Percentiles rank a stretch among this genome's conserved stretches.
These are phyloP conservation scores for Pythium dissimile DNA, from an alignment of 352 stramenopile genomes.

Conservation along the genomic window DNA sequence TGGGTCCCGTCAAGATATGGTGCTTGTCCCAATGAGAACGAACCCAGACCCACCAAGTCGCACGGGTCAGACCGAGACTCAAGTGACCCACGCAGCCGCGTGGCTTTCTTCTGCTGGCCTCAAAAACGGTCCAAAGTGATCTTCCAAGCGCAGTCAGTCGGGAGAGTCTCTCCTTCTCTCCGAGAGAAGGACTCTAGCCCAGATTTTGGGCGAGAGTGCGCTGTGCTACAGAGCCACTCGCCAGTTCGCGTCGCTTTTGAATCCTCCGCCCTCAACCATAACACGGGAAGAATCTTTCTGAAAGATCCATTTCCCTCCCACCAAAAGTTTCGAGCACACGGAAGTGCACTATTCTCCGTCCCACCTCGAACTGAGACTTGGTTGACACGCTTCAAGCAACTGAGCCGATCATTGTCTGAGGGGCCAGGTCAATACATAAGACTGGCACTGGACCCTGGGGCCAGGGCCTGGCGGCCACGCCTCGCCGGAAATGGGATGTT, in stretches of 20 bases:
- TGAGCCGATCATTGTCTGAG: too few species aligned
- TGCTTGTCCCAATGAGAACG: constrained; percentile 7
- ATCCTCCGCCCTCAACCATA: too few species aligned
- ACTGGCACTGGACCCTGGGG: too few species aligned
- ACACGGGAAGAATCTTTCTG: too few species aligned
- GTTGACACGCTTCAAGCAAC: neutral
- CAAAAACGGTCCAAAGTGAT: constrained; percentile 13
- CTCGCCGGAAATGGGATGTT: too few species aligned
- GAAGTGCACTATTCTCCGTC: too few species aligned
- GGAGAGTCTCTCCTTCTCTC: too few species aligned
- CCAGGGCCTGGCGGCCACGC: too few species aligned
- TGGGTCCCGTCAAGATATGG: neutral
- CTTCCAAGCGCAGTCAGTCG: constrained; percentile 23
- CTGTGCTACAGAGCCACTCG: constrained; percentile 9
- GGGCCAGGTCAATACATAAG: too few species aligned
- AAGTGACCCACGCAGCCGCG: constrained; percentile 13
- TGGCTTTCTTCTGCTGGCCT: constrained; percentile 1
- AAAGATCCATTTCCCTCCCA: too few species aligned
- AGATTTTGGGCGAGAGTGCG: neutral
- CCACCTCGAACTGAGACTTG: neutral
- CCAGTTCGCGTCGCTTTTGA: constrained; percentile 17
- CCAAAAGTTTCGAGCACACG: too few species aligned
- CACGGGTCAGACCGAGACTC: neutral
- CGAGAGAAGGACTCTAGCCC: too few species aligned
- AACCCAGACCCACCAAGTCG: neutral